phyloP scores from a whole-genome alignment of 495 filamentous ascomycete genomes.

The Hyaloscypha finlandica region DNA sequence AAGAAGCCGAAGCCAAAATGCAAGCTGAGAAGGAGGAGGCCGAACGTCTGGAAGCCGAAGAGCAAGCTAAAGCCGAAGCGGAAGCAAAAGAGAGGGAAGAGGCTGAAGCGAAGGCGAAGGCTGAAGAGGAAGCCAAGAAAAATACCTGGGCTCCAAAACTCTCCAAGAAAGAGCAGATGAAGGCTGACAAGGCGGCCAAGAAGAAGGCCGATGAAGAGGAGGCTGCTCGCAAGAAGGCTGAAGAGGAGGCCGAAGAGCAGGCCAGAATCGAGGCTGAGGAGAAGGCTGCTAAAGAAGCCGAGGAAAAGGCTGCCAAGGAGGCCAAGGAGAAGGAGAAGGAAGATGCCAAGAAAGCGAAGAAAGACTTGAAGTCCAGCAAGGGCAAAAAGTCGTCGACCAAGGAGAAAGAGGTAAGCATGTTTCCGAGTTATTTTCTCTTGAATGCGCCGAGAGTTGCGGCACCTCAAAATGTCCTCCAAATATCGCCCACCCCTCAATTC shows the following conservation, averaged over 20 bases:
- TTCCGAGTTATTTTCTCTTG: neutral
- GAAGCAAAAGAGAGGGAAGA: constrained; percentile 14
- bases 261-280: constrained; percentile 24
- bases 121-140: constrained; percentile 25
- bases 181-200: constrained; percentile 30
- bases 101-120: constrained; percentile 13
- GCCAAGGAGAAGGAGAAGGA: constrained; percentile 24
- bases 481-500: too few relatives aligned
- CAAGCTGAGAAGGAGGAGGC: constrained; percentile 27
- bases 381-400: constrained; percentile 18
- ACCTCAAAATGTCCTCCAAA: neutral
- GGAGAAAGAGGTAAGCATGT: neutral
- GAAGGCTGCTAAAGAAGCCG: constrained; percentile 27
- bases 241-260: constrained; percentile 16
- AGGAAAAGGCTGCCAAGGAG: constrained; percentile 27
- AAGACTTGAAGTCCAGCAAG: constrained; percentile 26
- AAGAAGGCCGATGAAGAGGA: constrained; percentile 29
- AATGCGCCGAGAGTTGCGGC: neutral
- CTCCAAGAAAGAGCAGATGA: constrained; percentile 39
- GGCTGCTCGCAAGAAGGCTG: constrained; percentile 16
- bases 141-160: constrained; percentile 32
- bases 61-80: constrained; percentile 24
- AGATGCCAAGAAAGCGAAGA: constrained; percentile 27
- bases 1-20: constrained; percentile 28
- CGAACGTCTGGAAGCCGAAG: constrained; percentile 19